phyloP scores from a whole-genome alignment of 2,329 filamentous ascomycete species.

The Dendryphion nanum region DNA sequence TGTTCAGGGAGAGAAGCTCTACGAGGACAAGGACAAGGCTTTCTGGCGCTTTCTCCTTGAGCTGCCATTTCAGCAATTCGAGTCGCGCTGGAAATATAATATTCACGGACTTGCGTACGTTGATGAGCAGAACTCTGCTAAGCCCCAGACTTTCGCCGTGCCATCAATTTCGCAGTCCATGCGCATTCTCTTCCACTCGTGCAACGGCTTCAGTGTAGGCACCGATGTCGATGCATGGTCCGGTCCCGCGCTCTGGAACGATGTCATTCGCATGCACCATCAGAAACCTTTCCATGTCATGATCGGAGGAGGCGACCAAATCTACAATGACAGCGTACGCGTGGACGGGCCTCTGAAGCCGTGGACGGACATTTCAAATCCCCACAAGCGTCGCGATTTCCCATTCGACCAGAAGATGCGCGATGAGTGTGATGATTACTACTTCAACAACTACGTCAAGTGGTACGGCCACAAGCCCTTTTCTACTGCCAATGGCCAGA shows the following conservation, averaged over 20 bases:
- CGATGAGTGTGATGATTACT: slow-evolving; percentile 59
- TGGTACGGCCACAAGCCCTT: slow-evolving; percentile 71
- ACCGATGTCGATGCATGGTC: slow-evolving; percentile 63
- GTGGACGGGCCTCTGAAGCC: slow-evolving; percentile 74
- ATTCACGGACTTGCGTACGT: slow-evolving; percentile 66
- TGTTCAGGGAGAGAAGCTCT: slow-evolving; percentile 56
- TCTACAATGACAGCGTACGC: slow-evolving; percentile 75
- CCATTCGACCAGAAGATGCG: slow-evolving; percentile 66
- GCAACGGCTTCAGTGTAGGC: slow-evolving; percentile 67
- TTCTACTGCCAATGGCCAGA: slow-evolving; percentile 59
- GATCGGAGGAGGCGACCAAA: slow-evolving; percentile 90
- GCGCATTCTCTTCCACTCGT: slow-evolving; percentile 69
- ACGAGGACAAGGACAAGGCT: slow-evolving; percentile 57
- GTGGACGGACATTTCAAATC: slow-evolving; percentile 62
- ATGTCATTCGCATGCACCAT: slow-evolving; percentile 60
- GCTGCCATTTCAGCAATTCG: slow-evolving; percentile 67
- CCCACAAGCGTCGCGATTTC: slow-evolving; percentile 58
- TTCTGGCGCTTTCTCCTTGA: slow-evolving; percentile 60
- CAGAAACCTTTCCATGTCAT: slow-evolving; percentile 64
- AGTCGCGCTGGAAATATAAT: slow-evolving; percentile 76
- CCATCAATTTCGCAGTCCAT: slow-evolving; percentile 62
- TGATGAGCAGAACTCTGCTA: slow-evolving; percentile 43
- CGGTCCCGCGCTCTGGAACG: slow-evolving; percentile 63
- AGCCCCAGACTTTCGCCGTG: slow-evolving; percentile 51
- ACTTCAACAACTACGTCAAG: slow-evolving; percentile 60